Percentiles rank a stretch among this genome's conserved stretches.
Evolutionary conservation across 2,329 filamentous ascomycete species (phyloP).

Genomic region (Colletotrichum lupini): DNA sequence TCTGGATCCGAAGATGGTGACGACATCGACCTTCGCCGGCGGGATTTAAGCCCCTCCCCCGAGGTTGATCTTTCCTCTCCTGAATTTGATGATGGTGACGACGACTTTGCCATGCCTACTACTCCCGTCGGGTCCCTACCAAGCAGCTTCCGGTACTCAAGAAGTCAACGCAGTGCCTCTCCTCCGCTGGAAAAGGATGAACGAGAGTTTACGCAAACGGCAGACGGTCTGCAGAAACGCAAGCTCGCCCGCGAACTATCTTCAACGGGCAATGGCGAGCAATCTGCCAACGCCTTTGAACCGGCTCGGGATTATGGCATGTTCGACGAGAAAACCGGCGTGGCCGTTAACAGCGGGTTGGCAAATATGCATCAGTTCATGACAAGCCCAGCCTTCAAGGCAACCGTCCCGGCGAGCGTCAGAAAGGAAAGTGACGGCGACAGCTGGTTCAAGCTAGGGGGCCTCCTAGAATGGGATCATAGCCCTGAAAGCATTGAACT

Average conservation of each 20-base stretch:
- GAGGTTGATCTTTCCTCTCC: conserved; percentile 91
- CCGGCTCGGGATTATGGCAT: conserved; percentile 61
- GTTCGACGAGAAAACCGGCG: conserved; percentile 59
- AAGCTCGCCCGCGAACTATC: conserved; percentile 64
- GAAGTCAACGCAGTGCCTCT: conserved; percentile 74
- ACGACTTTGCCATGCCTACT: conserved; percentile 68
- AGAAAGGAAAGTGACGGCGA: conserved; percentile 55
- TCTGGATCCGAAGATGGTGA: conserved; percentile 68
- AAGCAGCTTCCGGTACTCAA: conserved; percentile 51
- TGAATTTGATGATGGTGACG: conserved; percentile 81
- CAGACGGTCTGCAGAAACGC: conserved; percentile 80
- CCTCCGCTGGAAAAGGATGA: conserved; percentile 94
- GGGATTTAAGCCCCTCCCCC: conserved; percentile 87
- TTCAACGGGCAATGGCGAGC: conserved; percentile 43
- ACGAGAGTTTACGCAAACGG: conserved; percentile 96
- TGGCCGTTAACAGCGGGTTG: conserved; percentile 34
- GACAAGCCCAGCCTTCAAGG: conserved; percentile 67
- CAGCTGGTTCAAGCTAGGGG: conserved; percentile 57
- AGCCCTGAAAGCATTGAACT: conserved; percentile 91
- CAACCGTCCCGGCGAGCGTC: conserved; percentile 43
- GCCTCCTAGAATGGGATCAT: conserved; percentile 68
- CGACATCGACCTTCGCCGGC: conserved; percentile 75
- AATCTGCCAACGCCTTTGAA: conserved; percentile 51
- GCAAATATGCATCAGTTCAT: conserved; percentile 55
- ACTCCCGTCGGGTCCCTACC: conserved; percentile 75